These are phyloP conservation scores for Penicillium brasilianum DNA, from an alignment of 2,329 filamentous ascomycete species.

Conservation along the genomic window DNA sequence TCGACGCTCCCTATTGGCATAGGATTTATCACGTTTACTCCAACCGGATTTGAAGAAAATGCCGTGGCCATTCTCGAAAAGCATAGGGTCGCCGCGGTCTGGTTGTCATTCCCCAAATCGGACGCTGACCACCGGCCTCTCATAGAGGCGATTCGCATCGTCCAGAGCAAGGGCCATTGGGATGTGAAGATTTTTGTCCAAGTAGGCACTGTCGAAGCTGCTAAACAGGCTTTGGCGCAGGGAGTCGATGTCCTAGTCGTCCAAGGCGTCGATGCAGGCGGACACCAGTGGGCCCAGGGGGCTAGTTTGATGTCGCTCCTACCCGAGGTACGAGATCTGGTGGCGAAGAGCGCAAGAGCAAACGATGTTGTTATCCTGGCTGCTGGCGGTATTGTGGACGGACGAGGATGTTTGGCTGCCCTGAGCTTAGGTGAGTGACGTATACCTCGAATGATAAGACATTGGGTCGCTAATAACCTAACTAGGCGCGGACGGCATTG, in stretches of 20 bases:
- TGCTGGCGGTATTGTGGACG: conserved; percentile 65
- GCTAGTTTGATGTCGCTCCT: conserved; percentile 62
- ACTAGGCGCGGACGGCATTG: conserved; percentile 28
- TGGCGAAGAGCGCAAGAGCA: conserved; percentile 36
- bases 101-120: conserved; percentile 67
- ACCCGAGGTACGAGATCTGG: conserved; percentile 60
- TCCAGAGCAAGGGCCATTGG: conserved; percentile 39
- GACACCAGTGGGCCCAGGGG: conserved; percentile 63
- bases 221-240: conserved; percentile 54
- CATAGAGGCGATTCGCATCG: conserved; percentile 36
- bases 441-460: conserved; percentile 24
- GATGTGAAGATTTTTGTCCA: conserved; percentile 63
- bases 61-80: conserved; percentile 57
- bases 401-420: conserved; percentile 60
- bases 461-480: conserved; percentile 38
- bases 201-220: conserved; percentile 64
- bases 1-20: conserved; percentile 59
- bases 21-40: conserved; percentile 65
- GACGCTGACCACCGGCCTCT: conserved; percentile 43
- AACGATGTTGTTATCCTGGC: conserved; percentile 53
- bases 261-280: conserved; percentile 68
- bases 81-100: conserved; percentile 64
- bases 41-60: conserved; percentile 26
- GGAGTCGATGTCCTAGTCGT: conserved; percentile 65
- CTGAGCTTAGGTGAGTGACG: conserved; percentile 57